Evolutionary conservation across 2,329 filamentous ascomycete genomes (phyloP).

Genomic region (Stagonosporopsis tanaceti): DNA sequence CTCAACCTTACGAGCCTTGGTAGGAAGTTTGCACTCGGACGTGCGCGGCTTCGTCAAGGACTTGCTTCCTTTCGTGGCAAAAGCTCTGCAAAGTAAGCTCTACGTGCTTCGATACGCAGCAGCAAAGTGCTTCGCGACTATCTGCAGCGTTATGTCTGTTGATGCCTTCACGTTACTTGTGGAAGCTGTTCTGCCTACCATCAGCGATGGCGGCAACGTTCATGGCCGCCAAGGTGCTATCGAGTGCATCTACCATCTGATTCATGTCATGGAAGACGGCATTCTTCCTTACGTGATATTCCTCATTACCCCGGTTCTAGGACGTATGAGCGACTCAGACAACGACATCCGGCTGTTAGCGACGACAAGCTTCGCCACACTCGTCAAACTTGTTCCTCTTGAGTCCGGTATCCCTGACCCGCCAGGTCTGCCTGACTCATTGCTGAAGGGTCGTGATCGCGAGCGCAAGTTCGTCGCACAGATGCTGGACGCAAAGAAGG

Average conservation of each 20-base stretch:
- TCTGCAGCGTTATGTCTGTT: conserved; percentile 95
- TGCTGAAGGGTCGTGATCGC: conserved; percentile 88
- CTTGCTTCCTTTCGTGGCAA: conserved; percentile 84
- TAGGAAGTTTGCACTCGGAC: conserved; percentile 82
- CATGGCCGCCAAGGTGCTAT: conserved; percentile 91
- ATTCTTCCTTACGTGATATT: conserved; percentile 99
- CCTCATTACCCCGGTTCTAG: conserved; percentile 94
- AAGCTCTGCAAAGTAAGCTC: conserved; percentile 83
- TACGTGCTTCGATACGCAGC: conserved; percentile 96
- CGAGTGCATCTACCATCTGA: conserved; percentile 94
- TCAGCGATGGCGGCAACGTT: conserved; percentile 88
- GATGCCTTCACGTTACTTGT: conserved; percentile 96
- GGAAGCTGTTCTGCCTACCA: conserved; percentile 88
- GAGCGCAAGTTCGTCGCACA: conserved; percentile 97
- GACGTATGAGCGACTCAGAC: conserved; percentile 97
- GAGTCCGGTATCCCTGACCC: conserved; percentile 98
- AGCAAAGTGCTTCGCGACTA: conserved; percentile 94
- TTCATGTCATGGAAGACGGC: conserved; percentile 95
- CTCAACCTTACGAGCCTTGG: conserved; percentile 88
- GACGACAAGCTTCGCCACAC: conserved; percentile 94
- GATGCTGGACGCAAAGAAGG: conserved; percentile 95
- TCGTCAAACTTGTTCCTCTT: conserved; percentile 95
- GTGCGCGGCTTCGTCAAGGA: conserved; percentile 83
- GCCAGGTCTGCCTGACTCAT: conserved; percentile 85
- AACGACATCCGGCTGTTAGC: conserved; percentile 93